Percentiles rank a stretch among this genome's conserved stretches.
Conservation (phyloP, 1,284 basidiomycete species). For the Cryptococcus sp. region DNA sequence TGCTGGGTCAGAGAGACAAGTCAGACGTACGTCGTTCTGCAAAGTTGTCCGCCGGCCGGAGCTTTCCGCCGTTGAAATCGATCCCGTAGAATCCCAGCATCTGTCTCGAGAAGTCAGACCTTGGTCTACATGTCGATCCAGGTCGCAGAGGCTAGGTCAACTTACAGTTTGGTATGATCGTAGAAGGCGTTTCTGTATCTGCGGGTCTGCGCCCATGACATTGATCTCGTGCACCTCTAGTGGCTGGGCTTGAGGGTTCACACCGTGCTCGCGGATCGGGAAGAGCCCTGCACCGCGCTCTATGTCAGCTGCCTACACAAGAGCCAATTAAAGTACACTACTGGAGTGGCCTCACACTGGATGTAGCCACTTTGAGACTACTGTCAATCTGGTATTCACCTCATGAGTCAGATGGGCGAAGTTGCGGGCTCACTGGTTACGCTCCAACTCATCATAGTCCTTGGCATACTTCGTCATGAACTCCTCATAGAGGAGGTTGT, state of each 20-base stretch:
- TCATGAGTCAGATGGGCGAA: background rate
- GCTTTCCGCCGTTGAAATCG: constrained; percentile 23
- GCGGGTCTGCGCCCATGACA: constrained; percentile 58
- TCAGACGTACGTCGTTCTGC: constrained; percentile 18
- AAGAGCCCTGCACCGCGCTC: constrained; percentile 24
- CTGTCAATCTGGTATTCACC: constrained; percentile 3
- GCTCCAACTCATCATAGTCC: constrained; percentile 62
- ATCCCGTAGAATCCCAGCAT: constrained; percentile 39
- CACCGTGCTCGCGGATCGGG: constrained; percentile 38
- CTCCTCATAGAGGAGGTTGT: constrained; percentile 61
- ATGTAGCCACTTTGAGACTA: constrained; percentile 22
- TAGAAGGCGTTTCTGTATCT: constrained; percentile 56
- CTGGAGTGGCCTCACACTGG: constrained; percentile 24
- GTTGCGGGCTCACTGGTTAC: constrained; percentile 54
- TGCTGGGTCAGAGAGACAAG: background rate
- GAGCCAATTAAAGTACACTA: background rate
- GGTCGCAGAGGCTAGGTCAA: background rate
- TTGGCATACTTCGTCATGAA: constrained; percentile 60
- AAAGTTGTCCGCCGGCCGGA: constrained; percentile 14
- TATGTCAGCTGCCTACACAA: background rate
- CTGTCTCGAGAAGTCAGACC: constrained; percentile 8
- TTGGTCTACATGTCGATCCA: background rate
- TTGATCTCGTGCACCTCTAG: constrained; percentile 63
- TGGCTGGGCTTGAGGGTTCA: constrained; percentile 65
- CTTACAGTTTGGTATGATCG: constrained; percentile 57